Conservation (phyloP, 2,329 filamentous ascomycete genomes). For the Rosellinia necatrix region DNA sequence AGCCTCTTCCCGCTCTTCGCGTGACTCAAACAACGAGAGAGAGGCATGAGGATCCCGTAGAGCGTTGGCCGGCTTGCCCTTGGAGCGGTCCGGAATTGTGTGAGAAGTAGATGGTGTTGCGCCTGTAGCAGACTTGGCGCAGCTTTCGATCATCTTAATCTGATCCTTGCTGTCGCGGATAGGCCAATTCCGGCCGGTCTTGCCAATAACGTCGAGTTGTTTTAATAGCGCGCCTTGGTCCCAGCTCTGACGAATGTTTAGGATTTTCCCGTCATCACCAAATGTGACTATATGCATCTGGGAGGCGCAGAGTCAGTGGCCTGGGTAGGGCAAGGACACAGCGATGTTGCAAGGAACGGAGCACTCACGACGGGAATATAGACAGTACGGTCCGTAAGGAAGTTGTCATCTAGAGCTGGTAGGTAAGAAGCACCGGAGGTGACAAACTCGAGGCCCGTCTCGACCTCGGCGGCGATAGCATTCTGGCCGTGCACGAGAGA, state of each 20-base stretch:
- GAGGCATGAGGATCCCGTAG: slow-evolving; percentile 70
- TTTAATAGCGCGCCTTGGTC: slow-evolving; percentile 93
- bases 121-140: slow-evolving; percentile 55
- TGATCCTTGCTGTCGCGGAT: slow-evolving; percentile 88
- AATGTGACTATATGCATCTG: slow-evolving; percentile 91
- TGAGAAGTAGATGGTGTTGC: slow-evolving; percentile 38
- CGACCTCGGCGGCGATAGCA: slow-evolving; percentile 75
- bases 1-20: slow-evolving; percentile 62
- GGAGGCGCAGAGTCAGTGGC: slow-evolving; percentile 14
- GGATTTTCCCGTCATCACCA: slow-evolving; percentile 75
- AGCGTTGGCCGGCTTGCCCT: slow-evolving; percentile 58
- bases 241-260: slow-evolving; percentile 89
- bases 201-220: slow-evolving; percentile 91
- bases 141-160: slow-evolving; percentile 72
- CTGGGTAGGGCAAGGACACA: neutral
- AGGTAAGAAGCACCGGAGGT: slow-evolving; percentile 84
- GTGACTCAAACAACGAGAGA: slow-evolving; percentile 74
- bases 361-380: slow-evolving; percentile 77
- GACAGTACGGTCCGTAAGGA: slow-evolving; percentile 80
- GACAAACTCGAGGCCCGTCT: slow-evolving; percentile 82
- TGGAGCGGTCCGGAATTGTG: slow-evolving; percentile 50
- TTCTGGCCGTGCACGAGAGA: slow-evolving; percentile 72
- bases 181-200: slow-evolving; percentile 90
- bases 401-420: slow-evolving; percentile 91
- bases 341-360: neutral